These are phyloP conservation scores for Wallacemonas sp. DNA, from an alignment of 208 protist species.

Conservation along the genomic window DNA sequence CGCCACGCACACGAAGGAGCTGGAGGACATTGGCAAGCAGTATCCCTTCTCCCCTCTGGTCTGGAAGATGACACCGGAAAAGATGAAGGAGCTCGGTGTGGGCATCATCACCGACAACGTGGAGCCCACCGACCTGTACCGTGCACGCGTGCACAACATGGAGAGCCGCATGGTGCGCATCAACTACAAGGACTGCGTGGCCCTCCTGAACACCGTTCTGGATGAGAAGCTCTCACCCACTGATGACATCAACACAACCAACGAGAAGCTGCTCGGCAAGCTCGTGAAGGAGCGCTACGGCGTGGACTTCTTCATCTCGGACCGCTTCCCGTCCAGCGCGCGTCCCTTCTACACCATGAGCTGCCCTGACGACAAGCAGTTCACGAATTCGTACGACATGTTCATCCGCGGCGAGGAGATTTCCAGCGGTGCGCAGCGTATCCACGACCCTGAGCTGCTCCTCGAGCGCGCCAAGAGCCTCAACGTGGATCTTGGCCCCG, in stretches of 20 bases:
- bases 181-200: constrained; percentile 92
- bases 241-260: constrained; percentile 94
- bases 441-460: constrained; percentile 97
- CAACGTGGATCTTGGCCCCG: constrained; percentile 80
- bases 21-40: constrained; percentile 87
- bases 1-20: constrained; percentile 66
- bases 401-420: constrained; percentile 99
- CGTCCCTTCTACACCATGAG: constrained; percentile 99
- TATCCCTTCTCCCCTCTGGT: constrained; percentile 94
- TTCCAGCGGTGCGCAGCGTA: constrained; percentile 99
- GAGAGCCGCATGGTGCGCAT: constrained; percentile 86
- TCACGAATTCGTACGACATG: constrained; percentile 98
- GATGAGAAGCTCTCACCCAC: constrained; percentile 76
- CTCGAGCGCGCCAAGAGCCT: constrained; percentile 72
- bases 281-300: constrained; percentile 98
- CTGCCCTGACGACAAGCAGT: constrained; percentile 89
- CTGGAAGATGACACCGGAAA: constrained; percentile 80
- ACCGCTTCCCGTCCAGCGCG: constrained; percentile 96
- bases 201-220: constrained; percentile 89
- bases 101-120: constrained; percentile 73
- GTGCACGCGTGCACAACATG: constrained; percentile 75
- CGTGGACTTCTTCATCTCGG: constrained; percentile 99
- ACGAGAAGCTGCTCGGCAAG: constrained; percentile 96
- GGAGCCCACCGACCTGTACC: constrained; percentile 77
- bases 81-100: constrained; percentile 81